Evolutionary conservation across 139 green algal genomes (phyloP), one percentile per base, ranked within the genome.

Genomic region (Desmodesmus armatus): DNA sequence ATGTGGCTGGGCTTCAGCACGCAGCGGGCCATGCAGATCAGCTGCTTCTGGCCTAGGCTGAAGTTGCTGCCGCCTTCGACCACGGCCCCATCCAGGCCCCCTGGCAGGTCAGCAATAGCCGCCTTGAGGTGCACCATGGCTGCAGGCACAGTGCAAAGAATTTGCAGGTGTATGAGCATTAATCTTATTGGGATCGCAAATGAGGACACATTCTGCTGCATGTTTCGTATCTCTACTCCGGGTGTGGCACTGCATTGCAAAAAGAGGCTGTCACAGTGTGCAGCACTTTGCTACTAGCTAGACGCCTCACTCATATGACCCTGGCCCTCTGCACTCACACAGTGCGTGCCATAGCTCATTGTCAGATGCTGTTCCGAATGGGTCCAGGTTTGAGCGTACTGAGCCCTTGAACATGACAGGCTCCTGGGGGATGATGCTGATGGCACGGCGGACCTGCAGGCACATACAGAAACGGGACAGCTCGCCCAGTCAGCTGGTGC

Each of bases 361-460:
- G 83, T 97, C 94, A 25, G 93, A 75, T 2, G 41, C 41, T 19
- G 92, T 73, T 37, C 88, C 88, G 78, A 95, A 97, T 21, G 96
- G 96, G 90, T 99, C 96, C 77, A 99, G 92, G 91, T 99, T 99
- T 83, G 89, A 89, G 41, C 96, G 93, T 80, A 99, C 89, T 0
- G 91, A 97, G 81, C 95, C 96, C 47, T 88, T 92, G 87, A 99
- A 99, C 70, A 99, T 91, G 51, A 98, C 93, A 0, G 97, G 96
- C 62, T 98, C 97, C 94, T 99, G 93, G 4, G 93, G 96, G 74
- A 98, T 98, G 87, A 95, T 94, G 60, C 89, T 89, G 49, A 98
- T 92, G 83, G 84, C 76, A 23, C 81, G 79, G 33, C 95, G 87
- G 49, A 98, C 89, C 69, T 97, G 90, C 39, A 85, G 55, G n/a